Evolutionary conservation across 1,139 yeast genomes (phyloP).

Genomic region (Scheffersomyces parashehatae): DNA sequence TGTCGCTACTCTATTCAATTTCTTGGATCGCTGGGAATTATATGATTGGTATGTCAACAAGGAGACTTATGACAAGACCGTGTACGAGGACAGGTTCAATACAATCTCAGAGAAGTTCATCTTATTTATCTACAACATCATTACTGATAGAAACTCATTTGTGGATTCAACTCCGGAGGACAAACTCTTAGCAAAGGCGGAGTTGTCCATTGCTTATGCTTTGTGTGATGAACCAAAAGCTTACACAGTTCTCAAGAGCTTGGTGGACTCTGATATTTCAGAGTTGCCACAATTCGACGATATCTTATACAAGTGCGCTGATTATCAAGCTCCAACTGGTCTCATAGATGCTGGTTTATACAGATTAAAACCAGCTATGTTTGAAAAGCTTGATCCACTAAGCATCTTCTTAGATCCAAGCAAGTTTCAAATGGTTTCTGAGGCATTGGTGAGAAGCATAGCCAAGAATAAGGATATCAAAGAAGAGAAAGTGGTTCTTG

Average conservation of each 20-base stretch:
- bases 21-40: slow-evolving; percentile 65
- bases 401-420: slow-evolving; percentile 37
- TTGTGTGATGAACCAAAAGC: slow-evolving; percentile 56
- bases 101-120: slow-evolving; percentile 55
- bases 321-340: slow-evolving; percentile 43
- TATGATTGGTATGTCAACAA: slow-evolving; percentile 51
- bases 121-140: slow-evolving; percentile 53
- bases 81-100: slow-evolving; percentile 59
- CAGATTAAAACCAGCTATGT: slow-evolving; percentile 44
- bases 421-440: slow-evolving; percentile 35
- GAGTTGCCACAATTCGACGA: slow-evolving; percentile 39
- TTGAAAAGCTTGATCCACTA: slow-evolving; percentile 37
- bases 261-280: slow-evolving; percentile 35
- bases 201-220: slow-evolving; percentile 43
- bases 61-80: slow-evolving; percentile 36
- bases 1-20: slow-evolving; percentile 41
- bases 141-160: slow-evolving; percentile 57
- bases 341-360: slow-evolving; percentile 43
- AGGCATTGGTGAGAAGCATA: slow-evolving; percentile 27
- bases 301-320: slow-evolving; percentile 39
- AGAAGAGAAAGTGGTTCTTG: slow-evolving; percentile 43
- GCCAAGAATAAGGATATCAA: slow-evolving; percentile 30
- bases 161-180: slow-evolving; percentile 25
- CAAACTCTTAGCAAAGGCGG: slow-evolving; percentile 25
- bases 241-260: slow-evolving; percentile 48